A percentile compares a stretch with the other conserved stretches of the same genome.
Evolutionary conservation across 805 yeast species (phyloP).

Genomic region (Saturnispora kantuleensis): DNA sequence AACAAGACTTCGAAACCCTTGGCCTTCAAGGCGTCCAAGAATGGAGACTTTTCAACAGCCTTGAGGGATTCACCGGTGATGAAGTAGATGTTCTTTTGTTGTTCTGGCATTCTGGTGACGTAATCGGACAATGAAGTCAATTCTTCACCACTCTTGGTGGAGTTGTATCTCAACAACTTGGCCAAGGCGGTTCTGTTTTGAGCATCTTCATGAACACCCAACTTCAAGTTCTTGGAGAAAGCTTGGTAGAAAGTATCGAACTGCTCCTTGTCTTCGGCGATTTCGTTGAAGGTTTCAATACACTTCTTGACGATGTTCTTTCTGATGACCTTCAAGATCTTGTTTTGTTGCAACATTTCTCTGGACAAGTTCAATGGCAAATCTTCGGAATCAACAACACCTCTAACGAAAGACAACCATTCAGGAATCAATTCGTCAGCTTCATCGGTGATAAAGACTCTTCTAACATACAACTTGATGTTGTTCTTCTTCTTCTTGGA

Average conservation of each 20-base stretch:
- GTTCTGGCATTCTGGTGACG: constrained; percentile 99
- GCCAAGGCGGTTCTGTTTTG: constrained; percentile 96
- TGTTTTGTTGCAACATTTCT: constrained; percentile 99
- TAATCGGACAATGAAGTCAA: constrained; percentile 90
- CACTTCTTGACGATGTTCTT: constrained; percentile 98
- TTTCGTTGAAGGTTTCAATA: constrained; percentile 97
- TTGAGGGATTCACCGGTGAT: constrained; percentile 98
- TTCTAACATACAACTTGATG: constrained; percentile 97
- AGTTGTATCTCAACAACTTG: constrained; percentile 92
- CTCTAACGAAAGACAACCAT: constrained; percentile 94
- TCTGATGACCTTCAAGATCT: constrained; percentile 97
- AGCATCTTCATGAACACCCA: constrained; percentile 98
- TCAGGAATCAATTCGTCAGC: constrained; percentile 99
- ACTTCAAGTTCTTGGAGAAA: constrained; percentile 94
- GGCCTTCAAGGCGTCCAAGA: constrained; percentile 96
- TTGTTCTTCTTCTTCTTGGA: constrained; percentile 98
- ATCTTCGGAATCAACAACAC: constrained; percentile 99
- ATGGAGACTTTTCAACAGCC: constrained; percentile 98
- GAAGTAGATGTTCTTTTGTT: constrained; percentile 98
- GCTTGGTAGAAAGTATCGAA: constrained; percentile 98
- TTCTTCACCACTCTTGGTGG: constrained; percentile 93
- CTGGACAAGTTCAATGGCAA: constrained; percentile 99
- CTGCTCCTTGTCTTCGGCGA: constrained; percentile 98
- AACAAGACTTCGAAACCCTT: constrained; percentile 97
- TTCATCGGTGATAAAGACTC: constrained; percentile 99